Percentiles rank a stretch among this genome's conserved stretches.
phyloP scores from a whole-genome alignment of 345 rosid species.

The Erysimum cheiranthoides region DNA sequence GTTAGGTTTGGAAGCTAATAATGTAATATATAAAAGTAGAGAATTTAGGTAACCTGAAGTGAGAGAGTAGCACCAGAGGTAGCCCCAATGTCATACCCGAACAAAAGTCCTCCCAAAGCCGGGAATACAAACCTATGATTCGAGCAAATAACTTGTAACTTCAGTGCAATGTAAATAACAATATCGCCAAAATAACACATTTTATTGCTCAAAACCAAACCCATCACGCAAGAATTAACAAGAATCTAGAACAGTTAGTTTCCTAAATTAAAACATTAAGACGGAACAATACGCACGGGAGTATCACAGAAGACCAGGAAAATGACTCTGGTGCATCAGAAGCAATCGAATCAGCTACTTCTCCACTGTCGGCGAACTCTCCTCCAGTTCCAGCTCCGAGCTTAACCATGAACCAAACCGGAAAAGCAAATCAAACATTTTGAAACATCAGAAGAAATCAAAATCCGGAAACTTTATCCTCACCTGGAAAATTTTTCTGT shows the following conservation, averaged over 20 bases:
- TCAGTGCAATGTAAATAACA: constrained; percentile 1
- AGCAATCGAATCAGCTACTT: constrained; percentile 54
- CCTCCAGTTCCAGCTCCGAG: constrained; percentile 51
- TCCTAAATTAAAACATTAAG: constrained; percentile 9
- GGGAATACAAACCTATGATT: constrained; percentile 84
- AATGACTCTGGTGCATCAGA: constrained; percentile 68
- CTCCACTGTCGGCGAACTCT: constrained; percentile 57
- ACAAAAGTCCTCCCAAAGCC: constrained; percentile 85
- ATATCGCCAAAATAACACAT: constrained; percentile 2
- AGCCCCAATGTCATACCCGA: constrained; percentile 98
- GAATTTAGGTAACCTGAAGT: constrained; percentile 59
- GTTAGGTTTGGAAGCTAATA: background rate
- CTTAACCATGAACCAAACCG: constrained; percentile 44
- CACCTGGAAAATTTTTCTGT: constrained; percentile 49
- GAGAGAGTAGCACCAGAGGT: constrained; percentile 93
- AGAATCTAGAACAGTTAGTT: background rate
- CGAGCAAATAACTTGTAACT: constrained; percentile 26
- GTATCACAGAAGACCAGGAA: constrained; percentile 84
- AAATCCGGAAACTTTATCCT: constrained; percentile 11
- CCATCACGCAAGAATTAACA: constrained; percentile 6
- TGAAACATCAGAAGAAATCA: background rate
- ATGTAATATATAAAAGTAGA: background rate
- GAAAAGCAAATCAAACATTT: constrained; percentile 12
- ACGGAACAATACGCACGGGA: constrained; percentile 67
- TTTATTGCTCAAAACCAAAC: background rate